A percentile compares a stretch with the other conserved stretches of the same genome.
Evolutionary conservation across 2,329 filamentous ascomycete species (phyloP).

Genomic region (Nemania sp.): DNA sequence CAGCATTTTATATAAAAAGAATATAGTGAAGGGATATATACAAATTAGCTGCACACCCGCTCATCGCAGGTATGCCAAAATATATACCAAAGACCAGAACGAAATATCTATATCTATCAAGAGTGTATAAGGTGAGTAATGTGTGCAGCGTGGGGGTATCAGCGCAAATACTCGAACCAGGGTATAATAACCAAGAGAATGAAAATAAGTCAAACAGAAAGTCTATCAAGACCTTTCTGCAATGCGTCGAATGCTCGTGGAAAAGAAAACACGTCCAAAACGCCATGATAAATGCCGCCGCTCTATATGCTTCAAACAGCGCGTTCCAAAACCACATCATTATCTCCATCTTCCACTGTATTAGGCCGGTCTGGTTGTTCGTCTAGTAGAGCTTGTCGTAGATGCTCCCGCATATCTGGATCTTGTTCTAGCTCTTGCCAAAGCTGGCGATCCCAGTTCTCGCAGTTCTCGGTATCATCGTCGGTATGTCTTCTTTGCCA

Average conservation of each 20-base stretch:
- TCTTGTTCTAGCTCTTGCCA: conserved; percentile 64
- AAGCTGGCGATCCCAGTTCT: conserved; percentile 57
- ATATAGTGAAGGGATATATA: no score
- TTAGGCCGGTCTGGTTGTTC: conserved; percentile 10
- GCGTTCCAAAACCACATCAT: conserved; percentile 20
- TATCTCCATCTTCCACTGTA: conserved; percentile 22
- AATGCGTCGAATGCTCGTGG: not conserved
- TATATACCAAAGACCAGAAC: no score
- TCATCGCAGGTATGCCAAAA: no score
- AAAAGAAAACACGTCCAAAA: conserved; percentile 1
- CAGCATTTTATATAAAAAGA: no score
- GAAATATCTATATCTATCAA: conserved; percentile 7
- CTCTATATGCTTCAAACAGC: conserved; percentile 8
- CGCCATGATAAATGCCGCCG: conserved; percentile 19
- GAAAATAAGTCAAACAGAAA: no score
- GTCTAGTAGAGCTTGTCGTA: conserved; percentile 38
- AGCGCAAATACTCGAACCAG: not conserved
- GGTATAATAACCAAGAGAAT: not conserved
- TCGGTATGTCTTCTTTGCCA: conserved; percentile 40
- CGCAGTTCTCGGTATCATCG: conserved; percentile 40
- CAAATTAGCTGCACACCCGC: no score
- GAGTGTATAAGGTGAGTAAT: not conserved
- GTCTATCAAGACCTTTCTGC: not conserved
- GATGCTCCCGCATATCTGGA: conserved; percentile 45
- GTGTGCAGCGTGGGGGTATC: conserved; percentile 5